Conservation (phyloP, 495 filamentous ascomycete species). For the Tuber umbilicatum region DNA sequence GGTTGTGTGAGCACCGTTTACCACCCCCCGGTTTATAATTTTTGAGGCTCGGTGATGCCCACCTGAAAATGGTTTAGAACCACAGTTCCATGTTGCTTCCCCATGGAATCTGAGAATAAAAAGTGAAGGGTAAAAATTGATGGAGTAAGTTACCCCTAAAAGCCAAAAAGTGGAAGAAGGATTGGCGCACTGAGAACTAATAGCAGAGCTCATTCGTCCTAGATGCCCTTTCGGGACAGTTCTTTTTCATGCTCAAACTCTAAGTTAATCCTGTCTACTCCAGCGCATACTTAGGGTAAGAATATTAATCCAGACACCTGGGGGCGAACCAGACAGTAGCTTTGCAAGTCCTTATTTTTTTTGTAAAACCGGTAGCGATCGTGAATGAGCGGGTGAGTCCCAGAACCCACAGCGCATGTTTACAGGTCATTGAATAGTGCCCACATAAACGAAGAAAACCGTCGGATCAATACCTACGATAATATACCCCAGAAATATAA, state of each 20-base stretch:
- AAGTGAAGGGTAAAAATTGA: neutral
- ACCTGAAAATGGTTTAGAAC: neutral
- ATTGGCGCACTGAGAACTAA: neutral
- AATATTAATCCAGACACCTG: no score
- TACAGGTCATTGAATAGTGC: no score
- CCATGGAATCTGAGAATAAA: neutral
- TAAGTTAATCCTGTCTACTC: neutral
- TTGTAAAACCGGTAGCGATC: no score
- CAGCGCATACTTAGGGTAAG: no score
- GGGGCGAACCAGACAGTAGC: no score
- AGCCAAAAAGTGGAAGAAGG: neutral
- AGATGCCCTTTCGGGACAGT: neutral
- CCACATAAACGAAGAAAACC: no score
- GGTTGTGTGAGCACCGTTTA: neutral
- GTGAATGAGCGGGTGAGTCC: no score
- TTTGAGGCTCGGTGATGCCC: constrained; percentile 1
- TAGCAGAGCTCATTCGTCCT: neutral
- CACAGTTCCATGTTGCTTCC: neutral
- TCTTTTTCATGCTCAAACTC: neutral
- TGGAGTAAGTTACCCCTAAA: neutral
- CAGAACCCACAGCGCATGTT: no score
- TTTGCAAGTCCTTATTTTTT: no score
- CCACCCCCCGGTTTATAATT: neutral
- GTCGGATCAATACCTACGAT: no score
- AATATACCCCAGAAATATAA: no score